These are phyloP conservation scores for Gossypium laxum DNA, from an alignment of 441 rosid species.

Conservation along the genomic window DNA sequence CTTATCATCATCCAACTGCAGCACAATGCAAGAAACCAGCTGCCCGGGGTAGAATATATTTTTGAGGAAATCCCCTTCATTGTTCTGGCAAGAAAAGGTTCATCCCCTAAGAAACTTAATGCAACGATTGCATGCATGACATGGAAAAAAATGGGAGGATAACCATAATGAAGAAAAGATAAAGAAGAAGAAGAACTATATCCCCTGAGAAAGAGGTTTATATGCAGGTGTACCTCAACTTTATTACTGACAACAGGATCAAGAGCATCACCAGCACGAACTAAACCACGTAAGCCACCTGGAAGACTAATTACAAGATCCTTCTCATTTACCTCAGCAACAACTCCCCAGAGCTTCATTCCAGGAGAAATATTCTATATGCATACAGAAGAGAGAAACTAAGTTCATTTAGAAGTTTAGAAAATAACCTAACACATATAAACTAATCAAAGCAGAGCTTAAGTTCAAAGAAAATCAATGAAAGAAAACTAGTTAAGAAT, in stretches of 20 bases:
- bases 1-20: slow-evolving; percentile 72
- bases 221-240: slow-evolving; percentile 36
- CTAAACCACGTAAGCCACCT: slow-evolving; percentile 87
- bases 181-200: background rate
- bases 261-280: slow-evolving; percentile 61
- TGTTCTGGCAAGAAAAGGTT: slow-evolving; percentile 32
- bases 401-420: slow-evolving; percentile 11
- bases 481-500: background rate
- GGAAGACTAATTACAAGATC: slow-evolving; percentile 87
- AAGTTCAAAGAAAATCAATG: background rate
- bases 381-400: slow-evolving; percentile 11
- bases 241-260: slow-evolving; percentile 56
- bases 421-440: slow-evolving; percentile 5
- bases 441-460: background rate
- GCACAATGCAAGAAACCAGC: slow-evolving; percentile 81
- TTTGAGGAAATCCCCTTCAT: slow-evolving; percentile 43
- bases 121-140: background rate
- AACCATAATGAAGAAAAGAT: background rate
- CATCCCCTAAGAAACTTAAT: background rate
- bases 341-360: slow-evolving; percentile 95
- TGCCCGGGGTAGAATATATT: slow-evolving; percentile 56
- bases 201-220: slow-evolving; percentile 1
- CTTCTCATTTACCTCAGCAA: slow-evolving; percentile 85
- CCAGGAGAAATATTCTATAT: slow-evolving; percentile 78
- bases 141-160: background rate